Evolutionary conservation across 2,329 filamentous ascomycete genomes (phyloP), one percentile per base, ranked within the genome.

Genomic region (Colletotrichum cordylinicola): DNA sequence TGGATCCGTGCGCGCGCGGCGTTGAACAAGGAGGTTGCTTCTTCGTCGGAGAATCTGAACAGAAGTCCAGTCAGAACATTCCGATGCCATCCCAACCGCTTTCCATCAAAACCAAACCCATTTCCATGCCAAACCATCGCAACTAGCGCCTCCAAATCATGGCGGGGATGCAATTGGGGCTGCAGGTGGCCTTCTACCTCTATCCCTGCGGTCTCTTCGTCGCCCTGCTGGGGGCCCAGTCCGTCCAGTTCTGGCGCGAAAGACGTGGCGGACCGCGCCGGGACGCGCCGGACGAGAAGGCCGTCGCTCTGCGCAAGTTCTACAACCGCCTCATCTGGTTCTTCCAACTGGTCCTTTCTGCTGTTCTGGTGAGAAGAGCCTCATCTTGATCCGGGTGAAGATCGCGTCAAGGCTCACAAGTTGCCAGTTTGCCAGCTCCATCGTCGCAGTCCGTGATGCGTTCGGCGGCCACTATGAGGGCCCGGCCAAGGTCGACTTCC

Each of bases 171-270:
- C 79, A 85, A 78, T 74, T 83, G 56, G 86, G 83, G 48, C 78
- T 87, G 65, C 80, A 83, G 74, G 79, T 84, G 9, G 83, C 83
- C 74, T 87, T 87, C 77, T 87, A 87, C 67, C 69, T 83, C 67
- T 87, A 87, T 74, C 86, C 86, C 1, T 83, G 82, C 55, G 80
- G 82, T 7, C 81, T 87, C 10, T 86, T 87, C 62, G 72, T 80
- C 5, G 81, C 83, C 2, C 77, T 87, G 8, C 70, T 86, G 18
- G 80, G 82, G 4, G 82, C 82, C 1, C 85, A 87, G 77, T 79
- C 84, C 8, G 67, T 84, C 48, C 81, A 83, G 70, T 87, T 84
- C 77, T 86, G 83, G 78, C 82, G 81, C 69, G 79, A 81, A 72
- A 82, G 83, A 16, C 80, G 77, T 76, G 79, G 80, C 35, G 78